phyloP scores from a whole-genome alignment of 2,329 filamentous ascomycete species.

The Microcyclospora tardicrescens region DNA sequence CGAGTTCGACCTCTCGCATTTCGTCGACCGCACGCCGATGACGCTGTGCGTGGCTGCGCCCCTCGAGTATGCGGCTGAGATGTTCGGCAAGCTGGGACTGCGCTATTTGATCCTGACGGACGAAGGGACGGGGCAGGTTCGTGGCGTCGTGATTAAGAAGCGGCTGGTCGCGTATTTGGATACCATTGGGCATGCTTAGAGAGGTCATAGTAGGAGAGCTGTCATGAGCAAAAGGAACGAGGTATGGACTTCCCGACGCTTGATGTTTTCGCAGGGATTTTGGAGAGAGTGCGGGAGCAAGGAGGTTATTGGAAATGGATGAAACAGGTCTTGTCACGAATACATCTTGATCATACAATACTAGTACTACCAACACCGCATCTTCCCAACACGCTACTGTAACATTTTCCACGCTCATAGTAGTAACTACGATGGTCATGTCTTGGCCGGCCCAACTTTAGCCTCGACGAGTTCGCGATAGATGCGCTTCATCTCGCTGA shows the following conservation, averaged over 20 bases:
- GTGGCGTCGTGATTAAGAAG: constrained; percentile 48
- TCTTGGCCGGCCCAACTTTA: constrained; percentile 12
- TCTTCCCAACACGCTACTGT: no score
- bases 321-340: no score
- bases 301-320: no score
- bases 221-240: no score
- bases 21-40: constrained; percentile 43
- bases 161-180: constrained; percentile 42
- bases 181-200: not conserved
- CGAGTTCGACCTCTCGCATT: constrained; percentile 33
- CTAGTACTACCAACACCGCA: no score
- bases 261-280: no score
- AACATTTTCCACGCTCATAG: no score
- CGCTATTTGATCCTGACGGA: constrained; percentile 42
- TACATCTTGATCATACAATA: no score
- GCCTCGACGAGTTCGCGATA: constrained; percentile 78
- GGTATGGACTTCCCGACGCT: no score
- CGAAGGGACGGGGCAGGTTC: constrained; percentile 36
- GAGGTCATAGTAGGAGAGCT: no score
- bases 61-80: constrained; percentile 46
- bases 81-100: constrained; percentile 46
- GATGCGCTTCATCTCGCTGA: constrained; percentile 88
- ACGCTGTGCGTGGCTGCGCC: constrained; percentile 39
- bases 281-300: no score
- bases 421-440: no score